Evolutionary conservation across 2,329 filamentous ascomycete genomes (phyloP).

Genomic region (Ophiostoma quercus): DNA sequence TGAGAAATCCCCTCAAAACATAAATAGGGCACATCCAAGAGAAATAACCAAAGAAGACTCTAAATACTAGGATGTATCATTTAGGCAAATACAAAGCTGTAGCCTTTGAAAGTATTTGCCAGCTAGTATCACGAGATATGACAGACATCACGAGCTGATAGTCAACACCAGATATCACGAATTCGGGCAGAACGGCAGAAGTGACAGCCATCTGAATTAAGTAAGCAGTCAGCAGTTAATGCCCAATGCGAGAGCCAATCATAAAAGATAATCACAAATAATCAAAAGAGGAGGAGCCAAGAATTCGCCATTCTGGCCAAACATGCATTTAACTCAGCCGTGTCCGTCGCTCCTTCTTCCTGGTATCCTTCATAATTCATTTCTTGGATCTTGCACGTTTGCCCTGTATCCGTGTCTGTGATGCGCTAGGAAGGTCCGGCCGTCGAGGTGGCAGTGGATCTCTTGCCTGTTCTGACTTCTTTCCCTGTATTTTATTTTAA

Average conservation of each 20-base stretch:
- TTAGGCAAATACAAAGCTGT: no score
- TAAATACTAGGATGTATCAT: no score
- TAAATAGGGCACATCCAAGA: no score
- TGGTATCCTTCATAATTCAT: background rate
- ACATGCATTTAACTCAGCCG: background rate
- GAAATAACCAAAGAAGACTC: no score
- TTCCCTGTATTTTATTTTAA: background rate
- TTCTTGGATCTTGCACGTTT: background rate
- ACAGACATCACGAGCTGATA: background rate
- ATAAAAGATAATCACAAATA: background rate
- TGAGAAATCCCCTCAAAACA: no score
- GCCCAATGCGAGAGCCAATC: background rate
- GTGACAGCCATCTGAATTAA: background rate
- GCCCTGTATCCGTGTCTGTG: background rate
- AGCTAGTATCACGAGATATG: background rate
- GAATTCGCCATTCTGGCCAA: background rate
- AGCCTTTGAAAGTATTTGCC: no score
- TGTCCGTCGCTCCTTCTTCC: background rate
- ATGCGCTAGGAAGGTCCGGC: background rate
- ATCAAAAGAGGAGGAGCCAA: background rate
- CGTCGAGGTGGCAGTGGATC: background rate
- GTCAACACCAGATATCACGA: background rate
- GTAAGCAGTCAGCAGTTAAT: slow-evolving; percentile 6
- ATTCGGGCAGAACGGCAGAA: background rate
- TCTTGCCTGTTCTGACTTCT: background rate